Evolutionary conservation across 208 protist species (phyloP).

Genomic region (Trypanosoma platydactyli): DNA sequence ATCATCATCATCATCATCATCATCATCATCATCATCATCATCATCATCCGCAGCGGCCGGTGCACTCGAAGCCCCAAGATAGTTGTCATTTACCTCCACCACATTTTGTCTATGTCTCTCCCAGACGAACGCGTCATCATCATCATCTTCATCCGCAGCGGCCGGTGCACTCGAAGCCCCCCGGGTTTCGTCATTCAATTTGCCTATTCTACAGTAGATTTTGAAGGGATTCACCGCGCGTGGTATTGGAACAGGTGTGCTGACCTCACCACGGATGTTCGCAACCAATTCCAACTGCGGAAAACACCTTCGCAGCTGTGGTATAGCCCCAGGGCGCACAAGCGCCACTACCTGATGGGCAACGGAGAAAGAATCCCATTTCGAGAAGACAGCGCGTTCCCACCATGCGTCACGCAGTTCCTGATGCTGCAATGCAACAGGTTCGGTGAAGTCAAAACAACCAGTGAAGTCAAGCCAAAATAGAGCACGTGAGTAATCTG

Average conservation of each 20-base stretch:
- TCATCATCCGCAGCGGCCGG: not conserved
- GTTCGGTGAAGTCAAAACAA: not conserved
- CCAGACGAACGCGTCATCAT: conserved; percentile 6
- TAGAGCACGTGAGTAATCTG: not conserved
- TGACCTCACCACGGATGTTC: not conserved
- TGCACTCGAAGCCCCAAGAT: not conserved
- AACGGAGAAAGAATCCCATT: not conserved
- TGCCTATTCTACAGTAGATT: no score
- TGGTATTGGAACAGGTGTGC: not conserved
- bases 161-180: no score
- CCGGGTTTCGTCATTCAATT: not conserved
- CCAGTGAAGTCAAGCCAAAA: conserved; percentile 35
- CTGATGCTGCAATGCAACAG: not conserved
- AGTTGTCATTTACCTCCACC: not conserved
- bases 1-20: conserved; percentile 10
- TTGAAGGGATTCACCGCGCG: no score
- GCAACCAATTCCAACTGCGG: not conserved
- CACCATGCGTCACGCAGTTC: conserved; percentile 23
- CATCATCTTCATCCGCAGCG: not conserved
- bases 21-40: conserved; percentile 6
- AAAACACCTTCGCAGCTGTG: not conserved
- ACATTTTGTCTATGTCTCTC: not conserved
- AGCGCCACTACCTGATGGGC: conserved; percentile 3
- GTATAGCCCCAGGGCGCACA: conserved; percentile 10
- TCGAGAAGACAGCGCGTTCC: conserved; percentile 4